Evolutionary conservation across 768 basidiomycete genomes (phyloP), one percentile per base, ranked within the genome.

Genomic region (Mycena alexandri): DNA sequence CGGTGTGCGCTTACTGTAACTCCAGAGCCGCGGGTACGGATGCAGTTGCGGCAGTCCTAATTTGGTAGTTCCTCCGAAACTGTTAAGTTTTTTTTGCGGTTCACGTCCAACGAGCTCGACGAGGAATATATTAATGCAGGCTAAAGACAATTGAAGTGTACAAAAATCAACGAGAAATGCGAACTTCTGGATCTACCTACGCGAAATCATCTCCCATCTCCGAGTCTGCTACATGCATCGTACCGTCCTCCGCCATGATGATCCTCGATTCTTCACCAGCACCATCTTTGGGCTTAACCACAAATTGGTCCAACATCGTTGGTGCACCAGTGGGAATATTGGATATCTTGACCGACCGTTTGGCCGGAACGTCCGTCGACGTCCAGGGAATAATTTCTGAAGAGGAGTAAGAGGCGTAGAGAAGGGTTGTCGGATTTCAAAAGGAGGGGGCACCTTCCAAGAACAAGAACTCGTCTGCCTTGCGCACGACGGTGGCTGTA

Each of bases 401-500:
- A 33, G 52, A 8, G 33, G 19, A 19, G 33, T 21, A 53, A 71
- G 43, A 51, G 41, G 58, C 24, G 17, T 17, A 50, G 58, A 25
- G 21, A 38, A 63, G 19, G n/a, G 44, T 24, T 52, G 14, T 16
- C 11, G 44, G 1, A 17, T 24, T 43, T 51, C 42, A 29, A 33
- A 10, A 24, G 21, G 21, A 60, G 3, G 38, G 14, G 79, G 17
- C 70, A 92, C 93, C 93, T 78, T 93, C 90, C 7, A 94, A 84
- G 74, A 94, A 94, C 51, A 90, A 74, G 71, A 92, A 94, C 68
- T 94, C 93, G 54, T 93, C 91, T 54, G 83, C 88, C 71, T 85
- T 86, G 61, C 89, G 84, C 34, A 89, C 87, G 12, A 89, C 87
- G 11, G 83, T 82, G 6, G 87, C 93, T 93, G 64, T 16, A 62